Conservation (phyloP, 2,329 filamentous ascomycete species). For the Stagonosporopsis rhizophila region DNA sequence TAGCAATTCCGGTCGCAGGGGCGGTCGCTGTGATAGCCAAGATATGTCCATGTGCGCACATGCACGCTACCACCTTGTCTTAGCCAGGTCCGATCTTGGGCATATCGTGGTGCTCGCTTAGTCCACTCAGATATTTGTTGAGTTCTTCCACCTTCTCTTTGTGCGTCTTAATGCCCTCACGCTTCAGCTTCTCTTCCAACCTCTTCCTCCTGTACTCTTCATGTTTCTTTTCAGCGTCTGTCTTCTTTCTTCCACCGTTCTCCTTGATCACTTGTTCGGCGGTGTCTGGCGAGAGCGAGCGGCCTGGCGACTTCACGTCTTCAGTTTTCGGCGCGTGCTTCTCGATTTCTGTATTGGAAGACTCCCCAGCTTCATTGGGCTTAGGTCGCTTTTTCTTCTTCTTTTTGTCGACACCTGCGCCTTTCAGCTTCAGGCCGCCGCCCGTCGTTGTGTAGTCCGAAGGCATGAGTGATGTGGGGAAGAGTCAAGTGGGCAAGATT, state of each 20-base stretch:
- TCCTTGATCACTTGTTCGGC: slow-evolving; percentile 37
- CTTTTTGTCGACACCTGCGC: slow-evolving; percentile 72
- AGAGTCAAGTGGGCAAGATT: background rate
- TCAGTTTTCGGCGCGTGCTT: slow-evolving; percentile 32
- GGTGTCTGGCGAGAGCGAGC: slow-evolving; percentile 45
- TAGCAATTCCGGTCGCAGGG: background rate
- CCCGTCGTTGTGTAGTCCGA: slow-evolving; percentile 74
- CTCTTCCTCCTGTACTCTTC: slow-evolving; percentile 83
- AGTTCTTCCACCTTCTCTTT: slow-evolving; percentile 96
- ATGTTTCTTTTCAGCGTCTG: slow-evolving; percentile 80
- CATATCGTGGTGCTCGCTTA: slow-evolving; percentile 98
- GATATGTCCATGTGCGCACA: background rate
- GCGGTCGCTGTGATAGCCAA: background rate
- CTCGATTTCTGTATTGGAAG: slow-evolving; percentile 20
- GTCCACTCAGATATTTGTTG: slow-evolving; percentile 87
- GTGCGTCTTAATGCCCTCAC: slow-evolving; percentile 92
- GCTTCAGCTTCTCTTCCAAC: slow-evolving; percentile 79
- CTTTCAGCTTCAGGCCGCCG: slow-evolving; percentile 86
- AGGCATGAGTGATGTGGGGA: slow-evolving; percentile 61
- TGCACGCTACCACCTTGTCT: slow-evolving; percentile 28
- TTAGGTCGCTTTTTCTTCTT: slow-evolving; percentile 59
- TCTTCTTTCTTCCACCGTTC: slow-evolving; percentile 65
- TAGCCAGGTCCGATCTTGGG: slow-evolving; percentile 65
- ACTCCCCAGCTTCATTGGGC: slow-evolving; percentile 29
- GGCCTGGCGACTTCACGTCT: slow-evolving; percentile 31